Evolutionary conservation across 2,329 filamentous ascomycete genomes (phyloP).

Genomic region (Fusarium devonianum): DNA sequence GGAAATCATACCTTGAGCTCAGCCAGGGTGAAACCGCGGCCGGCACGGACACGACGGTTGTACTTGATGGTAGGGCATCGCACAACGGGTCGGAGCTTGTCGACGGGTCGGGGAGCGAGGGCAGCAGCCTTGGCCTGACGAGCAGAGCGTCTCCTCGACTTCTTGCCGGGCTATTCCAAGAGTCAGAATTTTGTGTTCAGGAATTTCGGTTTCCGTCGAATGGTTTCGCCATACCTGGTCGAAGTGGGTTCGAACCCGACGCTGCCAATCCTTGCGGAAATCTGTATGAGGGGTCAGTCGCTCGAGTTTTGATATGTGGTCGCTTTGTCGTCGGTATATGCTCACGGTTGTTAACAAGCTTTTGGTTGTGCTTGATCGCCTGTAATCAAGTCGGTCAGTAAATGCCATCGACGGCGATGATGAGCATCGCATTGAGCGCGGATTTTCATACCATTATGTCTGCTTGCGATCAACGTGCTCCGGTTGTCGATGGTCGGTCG

Average conservation of each 20-base stretch:
- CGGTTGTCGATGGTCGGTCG: conserved; percentile 51
- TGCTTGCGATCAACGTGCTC: conserved; percentile 60
- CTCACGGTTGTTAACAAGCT: conserved; percentile 95
- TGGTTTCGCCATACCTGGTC: conserved; percentile 82
- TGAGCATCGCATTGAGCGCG: conserved; percentile 34
- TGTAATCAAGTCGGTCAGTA: conserved; percentile 50
- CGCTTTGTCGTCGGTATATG: conserved; percentile 43
- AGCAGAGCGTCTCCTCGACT: conserved; percentile 88
- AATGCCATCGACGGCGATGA: conserved; percentile 24
- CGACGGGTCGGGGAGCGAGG: conserved; percentile 94
- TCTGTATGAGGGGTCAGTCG: conserved; percentile 65
- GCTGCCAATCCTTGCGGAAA: conserved; percentile 99
- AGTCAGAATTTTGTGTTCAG: conserved; percentile 46
- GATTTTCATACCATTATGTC: conserved; percentile 59
- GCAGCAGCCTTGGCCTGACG: conserved; percentile 94
- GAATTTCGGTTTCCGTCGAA: conserved; percentile 27
- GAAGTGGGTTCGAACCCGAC: conserved; percentile 98
- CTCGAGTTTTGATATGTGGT: conserved; percentile 39
- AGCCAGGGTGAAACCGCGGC: conserved; percentile 95
- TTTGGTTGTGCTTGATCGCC: conserved; percentile 99
- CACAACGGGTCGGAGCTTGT: conserved; percentile 95
- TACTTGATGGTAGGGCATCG: conserved; percentile 99
- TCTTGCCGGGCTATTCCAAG: conserved; percentile 82
- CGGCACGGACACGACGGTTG: conserved; percentile 96
- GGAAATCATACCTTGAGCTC: conserved; percentile 87